Percentiles rank a stretch among this genome's conserved stretches.
Evolutionary conservation across 495 filamentous ascomycete species (phyloP).

Genomic region (Entonaema liquescens): DNA sequence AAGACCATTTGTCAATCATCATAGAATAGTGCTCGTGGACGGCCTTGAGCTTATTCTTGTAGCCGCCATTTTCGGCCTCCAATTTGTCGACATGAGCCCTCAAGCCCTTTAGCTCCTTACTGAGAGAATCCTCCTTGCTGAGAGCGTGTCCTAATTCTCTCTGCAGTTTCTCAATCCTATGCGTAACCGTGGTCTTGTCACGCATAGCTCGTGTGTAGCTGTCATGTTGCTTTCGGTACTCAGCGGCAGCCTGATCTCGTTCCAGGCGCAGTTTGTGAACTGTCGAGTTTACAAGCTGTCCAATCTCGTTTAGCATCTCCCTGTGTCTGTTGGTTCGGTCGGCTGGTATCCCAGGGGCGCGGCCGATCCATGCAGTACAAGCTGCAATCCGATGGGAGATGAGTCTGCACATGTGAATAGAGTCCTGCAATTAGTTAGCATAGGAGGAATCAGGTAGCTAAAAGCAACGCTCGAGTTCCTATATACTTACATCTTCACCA

Average conservation of each 20-base stretch:
- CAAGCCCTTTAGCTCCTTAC: background rate
- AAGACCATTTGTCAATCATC: background rate
- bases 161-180: background rate
- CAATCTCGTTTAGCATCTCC: constrained; percentile 9
- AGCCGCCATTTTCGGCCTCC: background rate
- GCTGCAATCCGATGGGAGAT: constrained; percentile 1
- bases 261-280: constrained; percentile 6
- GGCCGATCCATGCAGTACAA: background rate
- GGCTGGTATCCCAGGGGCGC: background rate
- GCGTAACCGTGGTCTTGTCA: background rate
- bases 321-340: background rate
- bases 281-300: background rate
- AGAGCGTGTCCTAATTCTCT: background rate
- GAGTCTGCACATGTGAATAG: constrained; percentile 1
- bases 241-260: background rate
- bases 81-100: background rate
- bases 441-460: background rate
- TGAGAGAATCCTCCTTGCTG: background rate
- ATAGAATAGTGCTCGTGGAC: constrained; percentile 11
- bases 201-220: background rate
- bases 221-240: background rate
- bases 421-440: constrained; percentile 16
- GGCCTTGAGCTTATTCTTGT: background rate
- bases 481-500: constrained; percentile 23
- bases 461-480: background rate